Evolutionary conservation across 768 basidiomycete genomes (phyloP).

Genomic region (Boletus coccyginus): DNA sequence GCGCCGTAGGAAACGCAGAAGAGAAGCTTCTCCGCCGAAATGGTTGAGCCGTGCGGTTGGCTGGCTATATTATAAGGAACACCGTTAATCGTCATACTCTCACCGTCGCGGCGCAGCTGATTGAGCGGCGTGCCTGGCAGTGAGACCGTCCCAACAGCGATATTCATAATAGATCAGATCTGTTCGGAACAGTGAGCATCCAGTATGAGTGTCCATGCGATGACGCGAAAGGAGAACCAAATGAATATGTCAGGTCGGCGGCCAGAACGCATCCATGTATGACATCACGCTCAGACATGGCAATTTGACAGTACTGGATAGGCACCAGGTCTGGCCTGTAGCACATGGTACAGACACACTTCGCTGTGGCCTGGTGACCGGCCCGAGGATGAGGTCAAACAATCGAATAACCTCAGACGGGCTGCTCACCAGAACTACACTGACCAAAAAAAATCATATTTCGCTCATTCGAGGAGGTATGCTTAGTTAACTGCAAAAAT

Average conservation of each 20-base stretch:
- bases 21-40: neutral
- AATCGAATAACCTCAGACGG: too few relatives aligned
- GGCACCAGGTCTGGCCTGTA: neutral
- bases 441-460: too few relatives aligned
- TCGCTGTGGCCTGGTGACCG: too few relatives aligned
- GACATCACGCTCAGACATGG: neutral
- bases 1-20: neutral
- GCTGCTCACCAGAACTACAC: too few relatives aligned
- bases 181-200: neutral
- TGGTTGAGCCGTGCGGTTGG: neutral
- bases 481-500: neutral
- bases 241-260: neutral
- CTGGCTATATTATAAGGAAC: neutral
- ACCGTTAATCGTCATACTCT: neutral
- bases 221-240: neutral
- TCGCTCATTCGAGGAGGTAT: too few relatives aligned
- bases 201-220: neutral
- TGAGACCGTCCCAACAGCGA: neutral
- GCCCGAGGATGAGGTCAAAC: too few relatives aligned
- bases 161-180: neutral
- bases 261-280: neutral
- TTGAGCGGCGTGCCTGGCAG: conserved; percentile 1
- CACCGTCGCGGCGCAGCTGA: neutral
- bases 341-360: too few relatives aligned
- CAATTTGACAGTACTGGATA: neutral